A percentile compares a stretch with the other conserved stretches of the same genome.
Evolutionary conservation across 768 basidiomycete genomes (phyloP).

Genomic region (Pisolithus microcarpus): DNA sequence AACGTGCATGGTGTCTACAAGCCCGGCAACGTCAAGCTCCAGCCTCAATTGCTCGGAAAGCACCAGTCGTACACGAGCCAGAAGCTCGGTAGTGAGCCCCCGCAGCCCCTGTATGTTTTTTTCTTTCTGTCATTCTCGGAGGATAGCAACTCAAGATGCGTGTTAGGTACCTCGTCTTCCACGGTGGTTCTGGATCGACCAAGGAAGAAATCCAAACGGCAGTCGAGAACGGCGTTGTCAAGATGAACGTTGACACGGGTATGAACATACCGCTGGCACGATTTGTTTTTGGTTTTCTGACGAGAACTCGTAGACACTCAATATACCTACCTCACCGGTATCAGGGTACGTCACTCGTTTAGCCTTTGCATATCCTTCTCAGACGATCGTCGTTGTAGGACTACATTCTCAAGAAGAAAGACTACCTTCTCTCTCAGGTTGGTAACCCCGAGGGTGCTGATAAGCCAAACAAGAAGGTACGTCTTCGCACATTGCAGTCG

Average conservation of each 20-base stretch:
- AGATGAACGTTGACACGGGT: slow-evolving; percentile 98
- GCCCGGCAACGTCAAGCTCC: slow-evolving; percentile 92
- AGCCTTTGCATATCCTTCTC: too few species aligned
- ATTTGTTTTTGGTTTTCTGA: slow-evolving; percentile 1
- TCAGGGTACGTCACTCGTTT: slow-evolving; percentile 44
- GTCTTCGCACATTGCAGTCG: background rate
- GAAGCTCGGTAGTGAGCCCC: slow-evolving; percentile 55
- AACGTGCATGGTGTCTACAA: slow-evolving; percentile 99
- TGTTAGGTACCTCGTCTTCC: slow-evolving; percentile 93
- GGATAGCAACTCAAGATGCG: slow-evolving; percentile 2
- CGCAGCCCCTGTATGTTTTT: slow-evolving; percentile 73
- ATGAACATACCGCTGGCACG: slow-evolving; percentile 3
- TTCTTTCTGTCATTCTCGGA: background rate
- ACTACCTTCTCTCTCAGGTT: slow-evolving; percentile 83
- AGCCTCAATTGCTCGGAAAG: slow-evolving; percentile 84
- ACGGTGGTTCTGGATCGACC: slow-evolving; percentile 96
- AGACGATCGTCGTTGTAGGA: slow-evolving; percentile 41
- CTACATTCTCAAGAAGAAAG: slow-evolving; percentile 80
- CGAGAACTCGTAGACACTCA: slow-evolving; percentile 53
- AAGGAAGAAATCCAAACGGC: slow-evolving; percentile 94
- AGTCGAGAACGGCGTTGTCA: slow-evolving; percentile 88
- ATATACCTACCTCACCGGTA: slow-evolving; percentile 84
- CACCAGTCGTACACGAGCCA: slow-evolving; percentile 74
- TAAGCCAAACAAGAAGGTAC: slow-evolving; percentile 98
- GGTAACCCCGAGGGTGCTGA: slow-evolving; percentile 96